Evolutionary conservation across 2,329 filamentous ascomycete species (phyloP), one percentile per base, ranked within the genome.

Genomic region (Eutypella sp.): DNA sequence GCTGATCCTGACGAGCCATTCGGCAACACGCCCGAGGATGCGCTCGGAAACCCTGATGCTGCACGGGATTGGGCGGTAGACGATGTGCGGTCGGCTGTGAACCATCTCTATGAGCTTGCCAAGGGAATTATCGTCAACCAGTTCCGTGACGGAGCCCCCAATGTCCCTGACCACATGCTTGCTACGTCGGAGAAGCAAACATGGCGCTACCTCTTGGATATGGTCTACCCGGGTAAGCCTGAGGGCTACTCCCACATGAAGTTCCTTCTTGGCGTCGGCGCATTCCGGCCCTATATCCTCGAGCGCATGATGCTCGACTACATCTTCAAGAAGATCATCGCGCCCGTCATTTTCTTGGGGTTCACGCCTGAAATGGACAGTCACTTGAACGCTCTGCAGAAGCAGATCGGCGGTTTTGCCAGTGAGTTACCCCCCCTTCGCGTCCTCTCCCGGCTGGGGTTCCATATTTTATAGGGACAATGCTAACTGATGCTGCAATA

Each of bases 231-330:
- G 13, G 48, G 58, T 29, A 44, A 40, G 2, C 23, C 46, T 2
- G 51, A 62, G 16, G 57, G 57, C 0, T 8, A 49, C 1, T 47
- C 43, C 16, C 62, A 64, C 39, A 49, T 64, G 16, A 22, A 31
- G 5, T 58, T 55, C 40, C 54, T 64, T 6, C 27, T 63, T 1
- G 47, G 40, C 20, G 47, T 54, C 18, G 27, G 39, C 3, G 24
- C 40, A 1, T 59, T 50, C 40, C 51, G 57, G 5, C 55, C 57
- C 2, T 64, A 54, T n/a, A 43, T 65, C 15, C 37, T 64, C 16
- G 54, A 62, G 48, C 57, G 62, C 4, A 41, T 59, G 1, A 45
- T 54, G 8, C 41, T 63, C 2, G 62, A 65, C 33, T 65, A 62
- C 37, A 42, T 64, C 2, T 53, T 57, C 39, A 59, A 60, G 45